Conservation (phyloP, 2,329 filamentous ascomycete genomes). For the Venturia carpophila region DNA sequence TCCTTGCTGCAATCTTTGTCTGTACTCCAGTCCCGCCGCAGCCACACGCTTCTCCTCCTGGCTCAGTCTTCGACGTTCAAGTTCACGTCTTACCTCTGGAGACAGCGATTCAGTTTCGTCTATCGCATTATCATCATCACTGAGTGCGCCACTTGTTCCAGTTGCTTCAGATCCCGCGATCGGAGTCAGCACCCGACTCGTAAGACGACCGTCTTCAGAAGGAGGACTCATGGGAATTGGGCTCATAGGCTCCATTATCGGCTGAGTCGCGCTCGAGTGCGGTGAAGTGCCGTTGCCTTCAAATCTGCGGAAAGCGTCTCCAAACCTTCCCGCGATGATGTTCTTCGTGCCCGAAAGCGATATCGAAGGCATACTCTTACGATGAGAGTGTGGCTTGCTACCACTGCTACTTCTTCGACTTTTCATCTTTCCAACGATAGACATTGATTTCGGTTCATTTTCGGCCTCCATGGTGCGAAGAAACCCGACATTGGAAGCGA, state of each 20-base stretch:
- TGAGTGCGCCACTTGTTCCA: slow-evolving; percentile 54
- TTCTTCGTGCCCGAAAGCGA: slow-evolving; percentile 69
- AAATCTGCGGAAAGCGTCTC: slow-evolving; percentile 88
- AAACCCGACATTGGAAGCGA: slow-evolving; percentile 75
- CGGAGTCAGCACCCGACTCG: slow-evolving; percentile 43
- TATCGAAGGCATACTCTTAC: slow-evolving; percentile 61
- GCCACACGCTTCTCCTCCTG: slow-evolving; percentile 88
- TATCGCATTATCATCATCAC: slow-evolving; percentile 57
- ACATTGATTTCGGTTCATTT: slow-evolving; percentile 40
- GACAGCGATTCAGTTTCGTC: slow-evolving; percentile 65
- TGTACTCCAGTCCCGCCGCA: slow-evolving; percentile 81
- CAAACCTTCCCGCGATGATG: slow-evolving; percentile 79
- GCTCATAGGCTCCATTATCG: slow-evolving; percentile 27
- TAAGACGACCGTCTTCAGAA: slow-evolving; percentile 21
- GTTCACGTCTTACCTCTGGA: slow-evolving; percentile 81
- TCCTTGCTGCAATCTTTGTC: slow-evolving; percentile 60
- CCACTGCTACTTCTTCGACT: slow-evolving; percentile 46
- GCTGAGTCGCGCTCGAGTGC: slow-evolving; percentile 13
- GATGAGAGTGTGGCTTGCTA: slow-evolving; percentile 50
- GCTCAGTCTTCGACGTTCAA: slow-evolving; percentile 71
- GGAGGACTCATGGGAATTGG: slow-evolving; percentile 26
- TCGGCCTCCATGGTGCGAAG: slow-evolving; percentile 65
- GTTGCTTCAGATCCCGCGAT: slow-evolving; percentile 71
- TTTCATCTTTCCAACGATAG: slow-evolving; percentile 32
- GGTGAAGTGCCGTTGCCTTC: slow-evolving; percentile 46